Evolutionary conservation across 1,139 yeast genomes (phyloP), one percentile per base, ranked within the genome.

Genomic region (Pichia sp.): DNA sequence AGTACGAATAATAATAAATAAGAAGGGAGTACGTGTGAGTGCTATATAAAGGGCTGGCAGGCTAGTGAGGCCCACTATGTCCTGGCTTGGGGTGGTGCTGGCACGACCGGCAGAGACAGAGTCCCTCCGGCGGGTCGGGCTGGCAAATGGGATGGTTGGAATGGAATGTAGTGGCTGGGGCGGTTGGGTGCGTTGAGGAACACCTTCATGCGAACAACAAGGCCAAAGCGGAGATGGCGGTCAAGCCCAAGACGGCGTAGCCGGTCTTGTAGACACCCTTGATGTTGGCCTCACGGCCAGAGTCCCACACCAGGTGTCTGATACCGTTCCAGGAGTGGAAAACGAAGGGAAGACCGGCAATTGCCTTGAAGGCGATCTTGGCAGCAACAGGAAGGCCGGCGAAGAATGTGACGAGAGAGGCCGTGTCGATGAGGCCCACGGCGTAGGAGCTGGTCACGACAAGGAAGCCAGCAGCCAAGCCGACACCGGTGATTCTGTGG

Each of bases 251-350:
- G 28, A 90, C 96, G 49, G 80, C 74, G 71, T 89, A 89, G 58
- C 97, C 98, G 46, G 97, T 90, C 73, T 87, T 81, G 80, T 87
- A 87, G 56, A 95, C 97, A 62, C 96, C 97, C 68, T 84, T 80
- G 61, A 87, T 65, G 58, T 90, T 78, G 69, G 91, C 79, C 70
- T 85, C 88, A 62, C 74, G 76, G 66, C 95, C 95, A 52, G 82
- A 69, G 70, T 93, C 98, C 98, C 98, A 93, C 54, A 88, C 66
- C 72, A 91, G 74, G 70, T 93, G 99, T 79, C 99, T 87, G 58
- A 91, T 58, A 63, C 98, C 97, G 70, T 91, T 90, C 69, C 76
- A 80, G 48, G 78, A 67, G 71, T 93, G 99, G 84, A 79, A 90
- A 44, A 87, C 87, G 70, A 93, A 90, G 60, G 97, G 93, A 73